Conservation (phyloP, 2,329 filamentous ascomycete species). For the Delphinella strobiligena region DNA sequence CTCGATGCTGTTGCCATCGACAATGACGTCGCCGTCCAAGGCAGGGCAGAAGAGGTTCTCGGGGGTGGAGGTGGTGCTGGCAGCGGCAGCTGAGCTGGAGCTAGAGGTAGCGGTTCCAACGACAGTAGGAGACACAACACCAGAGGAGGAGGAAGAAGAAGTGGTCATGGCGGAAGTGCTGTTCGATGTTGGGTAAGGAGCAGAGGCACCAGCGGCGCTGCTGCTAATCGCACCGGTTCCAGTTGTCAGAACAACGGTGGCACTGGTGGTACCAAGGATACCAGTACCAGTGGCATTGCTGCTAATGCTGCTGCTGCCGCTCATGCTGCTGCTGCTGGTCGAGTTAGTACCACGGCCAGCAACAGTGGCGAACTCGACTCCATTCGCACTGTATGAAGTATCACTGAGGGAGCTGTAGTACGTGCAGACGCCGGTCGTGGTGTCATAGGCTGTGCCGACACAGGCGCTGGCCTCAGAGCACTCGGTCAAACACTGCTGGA, state of each 20-base stretch:
- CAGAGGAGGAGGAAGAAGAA: slow-evolving; percentile 1
- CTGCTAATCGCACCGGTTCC: background rate
- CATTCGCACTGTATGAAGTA: background rate
- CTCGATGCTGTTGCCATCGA: background rate
- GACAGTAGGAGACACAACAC: background rate
- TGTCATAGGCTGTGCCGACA: slow-evolving; percentile 2
- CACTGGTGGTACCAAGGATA: too few species aligned
- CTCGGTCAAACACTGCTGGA: slow-evolving; percentile 1
- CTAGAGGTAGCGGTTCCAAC: background rate
- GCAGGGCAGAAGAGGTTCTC: slow-evolving; percentile 4
- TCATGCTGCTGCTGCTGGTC: background rate
- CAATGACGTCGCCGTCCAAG: background rate
- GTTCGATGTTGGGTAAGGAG: background rate
- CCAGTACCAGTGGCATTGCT: too few species aligned
- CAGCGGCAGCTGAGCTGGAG: background rate
- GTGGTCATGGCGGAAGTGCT: background rate
- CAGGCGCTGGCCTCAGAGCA: background rate
- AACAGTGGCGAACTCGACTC: slow-evolving; percentile 7
- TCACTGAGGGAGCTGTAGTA: slow-evolving; percentile 1
- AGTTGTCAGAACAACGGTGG: background rate
- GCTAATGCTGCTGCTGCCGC: background rate
- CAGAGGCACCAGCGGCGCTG: background rate
- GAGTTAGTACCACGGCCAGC: background rate
- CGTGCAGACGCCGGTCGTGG: background rate
- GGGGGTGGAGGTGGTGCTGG: background rate